A percentile compares a stretch with the other conserved stretches of the same genome.
These are phyloP conservation scores for Pseudoneurospora amorphoporcata DNA, from an alignment of 495 filamentous ascomycete species.

Conservation along the genomic window DNA sequence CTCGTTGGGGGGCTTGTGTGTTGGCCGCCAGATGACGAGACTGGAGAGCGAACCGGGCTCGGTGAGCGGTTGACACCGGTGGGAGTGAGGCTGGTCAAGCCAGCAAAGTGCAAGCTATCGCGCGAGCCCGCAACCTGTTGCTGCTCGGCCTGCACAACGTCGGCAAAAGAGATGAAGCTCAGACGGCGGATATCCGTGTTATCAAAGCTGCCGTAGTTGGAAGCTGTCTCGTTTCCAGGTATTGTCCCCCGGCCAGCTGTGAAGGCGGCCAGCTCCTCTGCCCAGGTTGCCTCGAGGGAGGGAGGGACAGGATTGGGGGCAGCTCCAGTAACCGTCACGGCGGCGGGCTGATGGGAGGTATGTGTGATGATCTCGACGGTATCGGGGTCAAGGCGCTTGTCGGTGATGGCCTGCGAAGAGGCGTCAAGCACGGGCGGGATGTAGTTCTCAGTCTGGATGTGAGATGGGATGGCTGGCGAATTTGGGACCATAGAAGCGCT, in stretches of 20 bases:
- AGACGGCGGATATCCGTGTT: constrained; percentile 68
- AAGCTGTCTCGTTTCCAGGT: constrained; percentile 42
- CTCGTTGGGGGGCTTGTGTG: constrained; percentile 58
- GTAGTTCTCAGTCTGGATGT: constrained; percentile 85
- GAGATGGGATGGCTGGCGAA: constrained; percentile 69
- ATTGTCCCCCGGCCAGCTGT: constrained; percentile 22
- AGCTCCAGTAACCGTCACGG: constrained; percentile 46
- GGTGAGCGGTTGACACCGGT: constrained; percentile 54
- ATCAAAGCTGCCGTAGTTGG: constrained; percentile 65
- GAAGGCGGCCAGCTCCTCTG: constrained; percentile 46
- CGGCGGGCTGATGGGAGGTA: constrained; percentile 66
- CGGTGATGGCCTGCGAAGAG: constrained; percentile 79
- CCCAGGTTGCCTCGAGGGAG: constrained; percentile 31
- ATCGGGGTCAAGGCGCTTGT: constrained; percentile 63
- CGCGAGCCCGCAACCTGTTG: constrained; percentile 35
- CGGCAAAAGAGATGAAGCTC: constrained; percentile 89
- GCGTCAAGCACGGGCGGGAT: constrained; percentile 87
- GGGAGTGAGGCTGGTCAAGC: constrained; percentile 34
- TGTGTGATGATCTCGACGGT: constrained; percentile 84
- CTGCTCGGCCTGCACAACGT: constrained; percentile 88
- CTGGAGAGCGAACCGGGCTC: constrained; percentile 59
- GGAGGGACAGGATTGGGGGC: constrained; percentile 14
- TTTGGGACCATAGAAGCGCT: constrained; percentile 48
- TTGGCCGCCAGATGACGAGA: constrained; percentile 48
- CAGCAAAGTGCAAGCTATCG: constrained; percentile 51